Conservation (phyloP, 305 asterid genomes). For the Fraxinus ornus region DNA sequence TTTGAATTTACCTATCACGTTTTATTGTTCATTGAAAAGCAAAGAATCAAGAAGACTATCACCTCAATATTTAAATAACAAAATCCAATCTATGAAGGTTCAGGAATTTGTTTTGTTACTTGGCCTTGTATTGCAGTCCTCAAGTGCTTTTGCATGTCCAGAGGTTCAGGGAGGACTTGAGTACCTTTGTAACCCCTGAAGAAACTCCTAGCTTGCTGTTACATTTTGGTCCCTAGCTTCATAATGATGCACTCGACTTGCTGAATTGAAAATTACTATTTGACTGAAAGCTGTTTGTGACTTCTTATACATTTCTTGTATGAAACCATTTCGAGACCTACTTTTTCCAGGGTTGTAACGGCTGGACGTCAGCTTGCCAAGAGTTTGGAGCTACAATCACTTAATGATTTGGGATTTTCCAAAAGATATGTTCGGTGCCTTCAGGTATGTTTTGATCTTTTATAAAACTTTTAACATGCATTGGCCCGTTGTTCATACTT, state of each 20-base stretch:
- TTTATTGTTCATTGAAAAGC: not conserved
- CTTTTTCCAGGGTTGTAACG: conserved; percentile 59
- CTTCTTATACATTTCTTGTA: not conserved
- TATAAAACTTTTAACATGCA: not conserved
- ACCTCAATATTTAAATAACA: not conserved
- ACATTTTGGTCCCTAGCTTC: not conserved
- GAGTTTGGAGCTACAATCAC: conserved; percentile 80
- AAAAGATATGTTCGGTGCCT: conserved; percentile 88
- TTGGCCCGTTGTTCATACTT: not conserved
- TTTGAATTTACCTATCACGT: not conserved
- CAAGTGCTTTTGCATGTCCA: not conserved
- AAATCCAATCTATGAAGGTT: conserved; percentile 13
- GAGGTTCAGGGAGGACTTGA: conserved; percentile 8
- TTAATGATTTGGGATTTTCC: conserved; percentile 88
- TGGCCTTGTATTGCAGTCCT: conserved; percentile 14
- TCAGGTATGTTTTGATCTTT: conserved; percentile 53
- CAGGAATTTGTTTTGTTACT: conserved; percentile 2
- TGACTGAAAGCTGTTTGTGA: not conserved
- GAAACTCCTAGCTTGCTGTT: not conserved
- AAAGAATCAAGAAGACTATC: not conserved
- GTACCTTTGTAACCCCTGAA: not conserved
- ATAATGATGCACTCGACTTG: not conserved
- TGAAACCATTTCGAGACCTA: conserved; percentile 4
- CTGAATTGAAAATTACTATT: not conserved
- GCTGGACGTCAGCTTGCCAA: conserved; percentile 95